These are phyloP conservation scores for Leersia perrieri DNA, from an alignment of 176 grass and related monocot genomes.

Conservation along the genomic window DNA sequence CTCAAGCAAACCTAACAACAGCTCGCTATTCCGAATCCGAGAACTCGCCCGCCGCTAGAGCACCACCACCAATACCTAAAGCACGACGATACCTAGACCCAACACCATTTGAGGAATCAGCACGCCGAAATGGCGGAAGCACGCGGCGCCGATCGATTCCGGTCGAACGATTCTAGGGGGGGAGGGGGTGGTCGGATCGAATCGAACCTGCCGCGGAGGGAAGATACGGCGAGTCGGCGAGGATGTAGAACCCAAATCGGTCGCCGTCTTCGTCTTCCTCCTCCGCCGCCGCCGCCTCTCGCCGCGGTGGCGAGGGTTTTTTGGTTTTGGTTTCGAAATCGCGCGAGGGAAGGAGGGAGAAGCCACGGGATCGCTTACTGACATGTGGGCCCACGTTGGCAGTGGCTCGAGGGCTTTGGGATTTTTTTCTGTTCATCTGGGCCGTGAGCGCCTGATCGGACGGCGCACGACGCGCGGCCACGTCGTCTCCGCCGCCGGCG, in stretches of 20 bases:
- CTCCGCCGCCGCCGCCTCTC: background rate
- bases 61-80: background rate
- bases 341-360: background rate
- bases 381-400: background rate
- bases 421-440: background rate
- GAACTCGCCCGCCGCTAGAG: background rate
- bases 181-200: background rate
- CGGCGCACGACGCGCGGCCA: background rate
- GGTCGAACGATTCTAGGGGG: background rate
- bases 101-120: background rate
- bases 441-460: background rate
- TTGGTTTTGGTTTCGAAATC: constrained; percentile 28
- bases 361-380: background rate
- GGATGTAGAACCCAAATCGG: background rate
- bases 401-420: background rate
- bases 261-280: too few relatives aligned
- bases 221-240: background rate
- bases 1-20: background rate
- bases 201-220: background rate
- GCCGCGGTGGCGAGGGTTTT: background rate
- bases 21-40: background rate
- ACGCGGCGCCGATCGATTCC: background rate
- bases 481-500: background rate
- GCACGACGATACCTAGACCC: background rate
- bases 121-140: background rate